Percentiles rank a stretch among this genome's conserved stretches.
These are phyloP conservation scores for Trametes versicolor DNA, from an alignment of 1,284 basidiomycete genomes.

Conservation along the genomic window DNA sequence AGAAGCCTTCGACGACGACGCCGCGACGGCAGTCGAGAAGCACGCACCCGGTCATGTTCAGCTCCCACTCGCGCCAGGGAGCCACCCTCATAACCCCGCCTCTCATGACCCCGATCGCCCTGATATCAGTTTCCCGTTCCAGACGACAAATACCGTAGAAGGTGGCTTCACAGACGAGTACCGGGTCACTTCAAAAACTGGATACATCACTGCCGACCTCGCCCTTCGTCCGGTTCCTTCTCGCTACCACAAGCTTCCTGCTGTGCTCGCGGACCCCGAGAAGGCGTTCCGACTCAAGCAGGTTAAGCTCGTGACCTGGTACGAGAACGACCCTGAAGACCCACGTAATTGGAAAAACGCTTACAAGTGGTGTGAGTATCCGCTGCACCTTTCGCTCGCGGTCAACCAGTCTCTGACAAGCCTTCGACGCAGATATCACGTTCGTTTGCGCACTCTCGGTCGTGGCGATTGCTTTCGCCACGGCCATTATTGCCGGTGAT, in stretches of 20 bases:
- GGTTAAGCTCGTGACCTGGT: slow-evolving; percentile 47
- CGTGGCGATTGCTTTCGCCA: slow-evolving; percentile 62
- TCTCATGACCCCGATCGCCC: slow-evolving; percentile 39
- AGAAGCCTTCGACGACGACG: slow-evolving; percentile 34
- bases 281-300: slow-evolving; percentile 44
- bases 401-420: slow-evolving; percentile 46
- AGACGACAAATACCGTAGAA: slow-evolving; percentile 41
- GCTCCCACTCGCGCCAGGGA: slow-evolving; percentile 14
- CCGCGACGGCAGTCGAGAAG: slow-evolving; percentile 21
- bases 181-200: slow-evolving; percentile 41
- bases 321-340: slow-evolving; percentile 62
- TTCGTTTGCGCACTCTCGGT: slow-evolving; percentile 38
- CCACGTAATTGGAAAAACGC: slow-evolving; percentile 65
- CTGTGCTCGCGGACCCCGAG: slow-evolving; percentile 44
- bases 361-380: slow-evolving; percentile 58
- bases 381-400: background rate
- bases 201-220: slow-evolving; percentile 40
- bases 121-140: slow-evolving; percentile 47
- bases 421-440: slow-evolving; percentile 39
- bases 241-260: slow-evolving; percentile 37
- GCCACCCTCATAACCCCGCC: slow-evolving; percentile 21
- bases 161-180: slow-evolving; percentile 48
- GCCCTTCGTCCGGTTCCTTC: slow-evolving; percentile 44
- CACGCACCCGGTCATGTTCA: slow-evolving; percentile 16
- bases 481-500: slow-evolving; percentile 63